These are phyloP conservation scores for Sporisorium sorghi DNA, from an alignment of 1,284 basidiomycete species.

Conservation along the genomic window DNA sequence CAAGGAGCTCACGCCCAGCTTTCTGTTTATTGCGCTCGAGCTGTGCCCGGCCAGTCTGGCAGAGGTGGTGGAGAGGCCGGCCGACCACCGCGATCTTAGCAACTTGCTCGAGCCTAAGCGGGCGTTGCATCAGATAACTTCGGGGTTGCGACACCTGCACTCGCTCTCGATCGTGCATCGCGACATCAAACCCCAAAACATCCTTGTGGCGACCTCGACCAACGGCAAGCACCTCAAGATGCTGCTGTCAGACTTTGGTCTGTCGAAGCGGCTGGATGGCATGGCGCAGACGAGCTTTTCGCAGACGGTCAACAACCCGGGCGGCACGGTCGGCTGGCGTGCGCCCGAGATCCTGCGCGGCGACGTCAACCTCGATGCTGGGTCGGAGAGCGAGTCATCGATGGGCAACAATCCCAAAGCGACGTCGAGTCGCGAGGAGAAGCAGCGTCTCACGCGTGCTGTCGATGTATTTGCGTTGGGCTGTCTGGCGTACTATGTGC, in stretches of 20 bases:
- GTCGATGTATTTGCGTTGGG: constrained; percentile 68
- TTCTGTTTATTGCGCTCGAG: constrained; percentile 97
- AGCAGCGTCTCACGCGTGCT: constrained; percentile 60
- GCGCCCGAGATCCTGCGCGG: constrained; percentile 67
- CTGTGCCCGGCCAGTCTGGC: constrained; percentile 93
- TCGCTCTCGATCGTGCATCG: constrained; percentile 95
- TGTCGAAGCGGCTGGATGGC: constrained; percentile 66
- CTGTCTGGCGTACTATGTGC: constrained; percentile 66
- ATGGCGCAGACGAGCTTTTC: constrained; percentile 65
- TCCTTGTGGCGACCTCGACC: constrained; percentile 75
- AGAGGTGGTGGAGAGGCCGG: constrained; percentile 81
- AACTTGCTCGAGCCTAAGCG: constrained; percentile 77
- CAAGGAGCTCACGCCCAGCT: constrained; percentile 81
- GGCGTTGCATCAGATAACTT: constrained; percentile 86
- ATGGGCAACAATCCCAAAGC: constrained; percentile 38
- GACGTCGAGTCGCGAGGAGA: constrained; percentile 40
- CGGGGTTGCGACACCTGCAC: constrained; percentile 89
- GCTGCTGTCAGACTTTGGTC: constrained; percentile 68
- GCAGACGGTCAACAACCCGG: constrained; percentile 67
- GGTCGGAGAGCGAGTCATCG: constrained; percentile 50
- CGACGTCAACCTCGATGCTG: constrained; percentile 57
- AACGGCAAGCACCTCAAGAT: constrained; percentile 63
- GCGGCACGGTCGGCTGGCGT: constrained; percentile 67
- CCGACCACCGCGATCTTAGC: constrained; percentile 57
- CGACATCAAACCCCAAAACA: constrained; percentile 99